Evolutionary conservation across 139 green algal genomes (phyloP).

Genomic region (Micractinium conductrix): DNA sequence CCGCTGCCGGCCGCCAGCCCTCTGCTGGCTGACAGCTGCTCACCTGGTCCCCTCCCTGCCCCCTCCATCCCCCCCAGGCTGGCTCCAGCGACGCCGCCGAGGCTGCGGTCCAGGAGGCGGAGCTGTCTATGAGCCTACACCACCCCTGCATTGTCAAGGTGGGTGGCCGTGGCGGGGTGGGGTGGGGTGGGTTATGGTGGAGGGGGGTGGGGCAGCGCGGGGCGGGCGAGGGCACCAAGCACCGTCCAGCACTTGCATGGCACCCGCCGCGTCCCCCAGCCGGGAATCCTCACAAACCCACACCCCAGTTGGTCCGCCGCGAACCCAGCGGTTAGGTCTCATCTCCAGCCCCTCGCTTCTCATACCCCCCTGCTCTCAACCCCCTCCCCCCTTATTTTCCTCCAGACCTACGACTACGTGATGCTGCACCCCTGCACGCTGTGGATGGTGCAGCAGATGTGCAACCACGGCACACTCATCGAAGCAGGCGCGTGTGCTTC

Average conservation of each 20-base stretch:
- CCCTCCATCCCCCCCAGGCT: neutral
- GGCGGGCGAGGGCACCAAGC: no score
- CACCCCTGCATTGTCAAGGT: constrained; percentile 35
- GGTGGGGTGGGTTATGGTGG: neutral
- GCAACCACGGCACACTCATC: constrained; percentile 35
- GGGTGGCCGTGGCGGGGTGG: neutral
- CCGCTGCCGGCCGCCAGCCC: no score
- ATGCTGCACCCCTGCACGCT: constrained; percentile 7
- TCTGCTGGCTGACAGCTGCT: neutral
- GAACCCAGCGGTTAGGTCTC: no score
- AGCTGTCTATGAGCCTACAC: constrained; percentile 10
- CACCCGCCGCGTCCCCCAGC: no score
- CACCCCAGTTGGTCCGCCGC: no score
- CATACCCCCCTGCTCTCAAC: no score
- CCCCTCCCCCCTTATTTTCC: neutral
- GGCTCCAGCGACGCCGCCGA: neutral
- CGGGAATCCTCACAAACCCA: no score
- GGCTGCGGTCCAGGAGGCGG: constrained; percentile 9
- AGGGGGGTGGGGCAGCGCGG: neutral
- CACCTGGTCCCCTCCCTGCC: no score
- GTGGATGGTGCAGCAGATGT: constrained; percentile 44
- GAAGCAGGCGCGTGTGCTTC: constrained; percentile 28
- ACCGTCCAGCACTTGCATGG: no score
- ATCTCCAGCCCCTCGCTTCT: no score
- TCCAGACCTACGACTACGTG: constrained; percentile 25